These are phyloP conservation scores for Paspalum vaginatum DNA, from an alignment of 176 grass and related monocot species.

Conservation along the genomic window DNA sequence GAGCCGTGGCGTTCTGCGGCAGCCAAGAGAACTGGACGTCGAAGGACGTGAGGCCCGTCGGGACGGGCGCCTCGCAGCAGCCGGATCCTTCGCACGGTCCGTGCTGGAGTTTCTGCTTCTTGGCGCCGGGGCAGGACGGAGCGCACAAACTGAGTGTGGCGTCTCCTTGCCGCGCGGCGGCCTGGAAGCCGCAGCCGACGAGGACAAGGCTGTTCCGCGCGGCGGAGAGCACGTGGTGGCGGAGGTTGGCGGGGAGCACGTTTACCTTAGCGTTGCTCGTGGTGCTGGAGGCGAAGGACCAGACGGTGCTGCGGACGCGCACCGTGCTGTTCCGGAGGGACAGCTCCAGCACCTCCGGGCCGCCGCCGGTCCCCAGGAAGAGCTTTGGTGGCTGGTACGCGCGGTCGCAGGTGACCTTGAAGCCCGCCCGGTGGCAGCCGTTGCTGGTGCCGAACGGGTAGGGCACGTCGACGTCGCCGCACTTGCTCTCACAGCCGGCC, in stretches of 20 bases:
- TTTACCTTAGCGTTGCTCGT: neutral
- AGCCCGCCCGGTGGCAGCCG: constrained; percentile 15
- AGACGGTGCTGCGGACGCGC: constrained; percentile 14
- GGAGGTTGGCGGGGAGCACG: neutral
- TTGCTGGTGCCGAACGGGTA: constrained; percentile 20
- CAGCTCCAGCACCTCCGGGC: neutral
- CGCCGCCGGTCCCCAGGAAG: neutral
- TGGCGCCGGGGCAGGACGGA: neutral
- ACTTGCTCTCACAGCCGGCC: constrained; percentile 20
- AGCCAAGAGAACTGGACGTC: neutral
- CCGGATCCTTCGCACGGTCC: neutral
- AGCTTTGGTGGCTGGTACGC: neutral
- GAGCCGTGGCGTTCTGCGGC: neutral
- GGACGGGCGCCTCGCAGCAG: constrained; percentile 18
- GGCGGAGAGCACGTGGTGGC: neutral
- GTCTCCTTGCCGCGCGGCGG: neutral
- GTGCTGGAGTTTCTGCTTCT: neutral
- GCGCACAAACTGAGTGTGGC: neutral
- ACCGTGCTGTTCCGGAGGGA: constrained; percentile 24
- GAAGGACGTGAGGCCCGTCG: neutral
- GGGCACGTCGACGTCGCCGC: constrained; percentile 17
- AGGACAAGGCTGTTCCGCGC: constrained; percentile 2
- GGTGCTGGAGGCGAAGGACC: constrained; percentile 20
- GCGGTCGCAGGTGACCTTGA: constrained; percentile 21
- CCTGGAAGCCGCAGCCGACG: constrained; percentile 25